A percentile compares a stretch with the other conserved stretches of the same genome.
Evolutionary conservation across 2,329 filamentous ascomycete species (phyloP).

Genomic region (Fusarium piperis): DNA sequence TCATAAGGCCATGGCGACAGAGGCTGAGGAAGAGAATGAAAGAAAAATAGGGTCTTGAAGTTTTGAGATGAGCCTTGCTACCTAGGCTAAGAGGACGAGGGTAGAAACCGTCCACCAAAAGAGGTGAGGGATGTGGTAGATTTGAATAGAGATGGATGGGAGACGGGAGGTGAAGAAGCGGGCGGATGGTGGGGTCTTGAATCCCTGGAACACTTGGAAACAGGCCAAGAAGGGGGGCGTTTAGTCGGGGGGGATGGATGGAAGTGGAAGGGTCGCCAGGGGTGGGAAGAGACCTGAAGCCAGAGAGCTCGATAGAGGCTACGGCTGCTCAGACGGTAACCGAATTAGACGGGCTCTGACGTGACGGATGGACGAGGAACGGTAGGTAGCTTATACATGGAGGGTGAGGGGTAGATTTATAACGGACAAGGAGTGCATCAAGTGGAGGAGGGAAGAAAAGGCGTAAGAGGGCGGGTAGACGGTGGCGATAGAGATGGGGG

Average conservation of each 20-base stretch:
- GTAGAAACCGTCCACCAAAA: constrained; percentile 21
- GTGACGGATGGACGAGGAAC: background rate
- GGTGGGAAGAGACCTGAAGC: constrained; percentile 23
- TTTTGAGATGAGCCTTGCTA: background rate
- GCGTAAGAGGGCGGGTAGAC: constrained; percentile 19
- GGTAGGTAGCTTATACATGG: background rate
- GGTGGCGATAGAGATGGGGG: constrained; percentile 19
- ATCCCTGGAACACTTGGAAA: constrained; percentile 42
- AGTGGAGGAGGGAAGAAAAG: constrained; percentile 8
- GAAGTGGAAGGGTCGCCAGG: constrained; percentile 5
- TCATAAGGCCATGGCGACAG: constrained; percentile 37
- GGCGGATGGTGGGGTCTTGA: constrained; percentile 41
- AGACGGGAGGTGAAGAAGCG: constrained; percentile 32
- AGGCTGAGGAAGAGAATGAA: background rate
- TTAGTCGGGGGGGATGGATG: background rate
- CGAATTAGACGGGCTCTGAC: constrained; percentile 16
- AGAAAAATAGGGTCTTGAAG: background rate
- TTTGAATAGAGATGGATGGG: constrained; percentile 23
- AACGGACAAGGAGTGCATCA: background rate
- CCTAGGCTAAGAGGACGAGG: background rate
- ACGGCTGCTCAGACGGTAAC: constrained; percentile 17
- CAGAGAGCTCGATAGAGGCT: constrained; percentile 1
- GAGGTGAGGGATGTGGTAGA: constrained; percentile 27
- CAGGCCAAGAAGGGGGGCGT: constrained; percentile 34
- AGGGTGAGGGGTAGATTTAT: background rate